These are phyloP conservation scores for Penicillium ochrochloron DNA, from an alignment of 495 filamentous ascomycete species.

Conservation along the genomic window DNA sequence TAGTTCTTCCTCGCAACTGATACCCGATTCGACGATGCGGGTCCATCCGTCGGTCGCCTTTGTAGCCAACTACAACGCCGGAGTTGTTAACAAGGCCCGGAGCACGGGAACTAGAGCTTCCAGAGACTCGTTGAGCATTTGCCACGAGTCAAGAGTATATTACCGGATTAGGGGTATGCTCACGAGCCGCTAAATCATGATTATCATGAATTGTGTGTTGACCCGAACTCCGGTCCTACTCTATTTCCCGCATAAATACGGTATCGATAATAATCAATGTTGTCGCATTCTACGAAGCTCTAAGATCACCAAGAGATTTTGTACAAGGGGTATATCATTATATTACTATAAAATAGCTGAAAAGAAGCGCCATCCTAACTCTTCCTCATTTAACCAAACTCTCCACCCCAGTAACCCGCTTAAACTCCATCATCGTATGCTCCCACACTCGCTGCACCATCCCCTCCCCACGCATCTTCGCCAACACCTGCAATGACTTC, in stretches of 20 bases:
- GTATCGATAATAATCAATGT: too few species aligned
- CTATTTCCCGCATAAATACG: too few species aligned
- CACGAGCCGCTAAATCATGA: not conserved
- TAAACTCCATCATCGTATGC: slow-evolving; percentile 54
- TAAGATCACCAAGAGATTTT: not conserved
- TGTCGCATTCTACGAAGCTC: not conserved
- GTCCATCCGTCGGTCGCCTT: not conserved
- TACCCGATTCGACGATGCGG: slow-evolving; percentile 16
- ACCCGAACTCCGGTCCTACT: not conserved
- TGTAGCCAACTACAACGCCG: not conserved
- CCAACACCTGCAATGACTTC: slow-evolving; percentile 43
- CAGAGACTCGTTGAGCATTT: not conserved
- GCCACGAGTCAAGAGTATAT: not conserved
- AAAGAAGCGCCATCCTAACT: not conserved
- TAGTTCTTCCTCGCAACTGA: slow-evolving; percentile 14
- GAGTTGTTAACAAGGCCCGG: not conserved
- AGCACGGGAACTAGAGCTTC: not conserved
- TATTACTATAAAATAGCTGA: not conserved
- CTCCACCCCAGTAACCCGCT: slow-evolving; percentile 15
- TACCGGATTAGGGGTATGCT: not conserved
- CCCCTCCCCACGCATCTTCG: slow-evolving; percentile 42
- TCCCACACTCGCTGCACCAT: slow-evolving; percentile 51
- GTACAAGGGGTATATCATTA: not conserved
- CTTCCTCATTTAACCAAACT: not conserved
- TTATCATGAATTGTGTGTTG: not conserved